phyloP scores from a whole-genome alignment of 2,329 filamentous ascomycete species.

The Coniochaeta hoffmannii region DNA sequence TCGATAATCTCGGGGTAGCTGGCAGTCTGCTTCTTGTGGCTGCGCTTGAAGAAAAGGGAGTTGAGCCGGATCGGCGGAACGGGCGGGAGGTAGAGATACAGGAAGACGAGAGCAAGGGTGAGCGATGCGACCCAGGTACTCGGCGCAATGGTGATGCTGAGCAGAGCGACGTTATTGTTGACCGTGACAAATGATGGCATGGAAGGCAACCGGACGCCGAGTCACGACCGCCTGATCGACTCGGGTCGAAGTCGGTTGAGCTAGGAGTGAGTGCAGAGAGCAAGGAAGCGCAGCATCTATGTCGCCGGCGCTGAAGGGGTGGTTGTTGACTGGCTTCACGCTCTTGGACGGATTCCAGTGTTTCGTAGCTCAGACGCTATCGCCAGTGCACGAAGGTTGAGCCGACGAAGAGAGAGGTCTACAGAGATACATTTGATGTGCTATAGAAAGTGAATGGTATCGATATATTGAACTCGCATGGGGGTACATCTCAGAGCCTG shows the following conservation, averaged over 20 bases:
- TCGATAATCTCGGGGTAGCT: neutral
- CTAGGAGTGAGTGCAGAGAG: neutral
- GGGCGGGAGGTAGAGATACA: conserved; percentile 38
- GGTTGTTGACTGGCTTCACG: neutral
- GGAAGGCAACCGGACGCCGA: conserved; percentile 10
- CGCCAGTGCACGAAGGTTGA: neutral
- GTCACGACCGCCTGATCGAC: neutral
- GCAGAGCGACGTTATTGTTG: conserved; percentile 53
- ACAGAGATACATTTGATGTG: neutral
- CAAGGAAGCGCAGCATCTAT: neutral
- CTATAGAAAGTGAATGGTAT: neutral
- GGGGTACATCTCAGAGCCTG: neutral
- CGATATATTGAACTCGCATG: neutral
- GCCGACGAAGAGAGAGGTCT: neutral
- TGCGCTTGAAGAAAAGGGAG: conserved; percentile 14
- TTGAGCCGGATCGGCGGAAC: conserved; percentile 12
- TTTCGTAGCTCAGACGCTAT: neutral
- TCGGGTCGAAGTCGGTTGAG: neutral
- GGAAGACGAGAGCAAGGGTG: conserved; percentile 40
- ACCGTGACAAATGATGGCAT: conserved; percentile 55
- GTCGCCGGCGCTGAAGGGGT: neutral
- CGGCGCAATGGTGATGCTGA: conserved; percentile 52
- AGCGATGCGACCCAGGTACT: conserved; percentile 49
- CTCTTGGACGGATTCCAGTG: neutral
- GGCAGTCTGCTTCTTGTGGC: conserved; percentile 10